These are phyloP conservation scores for Leptographium radiaticola DNA, from an alignment of 2,329 filamentous ascomycete genomes.

Conservation along the genomic window DNA sequence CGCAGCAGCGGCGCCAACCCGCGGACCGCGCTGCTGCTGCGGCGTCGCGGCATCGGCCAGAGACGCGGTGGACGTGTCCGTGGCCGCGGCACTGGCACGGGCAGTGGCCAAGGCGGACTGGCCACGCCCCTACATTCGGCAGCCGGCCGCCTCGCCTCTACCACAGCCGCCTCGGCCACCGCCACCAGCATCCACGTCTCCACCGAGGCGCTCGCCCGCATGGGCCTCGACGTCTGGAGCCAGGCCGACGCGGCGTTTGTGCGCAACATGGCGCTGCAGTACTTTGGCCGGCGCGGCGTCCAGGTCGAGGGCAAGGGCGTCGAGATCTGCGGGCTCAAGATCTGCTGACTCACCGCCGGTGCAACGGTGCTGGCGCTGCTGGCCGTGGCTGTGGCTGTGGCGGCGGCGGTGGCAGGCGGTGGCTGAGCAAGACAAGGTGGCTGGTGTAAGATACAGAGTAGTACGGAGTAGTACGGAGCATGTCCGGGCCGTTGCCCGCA, in stretches of 20 bases:
- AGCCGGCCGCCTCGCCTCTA: too few species aligned
- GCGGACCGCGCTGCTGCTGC: not conserved
- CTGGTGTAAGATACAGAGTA: too few species aligned
- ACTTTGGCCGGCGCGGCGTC: constrained; percentile 48
- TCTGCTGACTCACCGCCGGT: constrained; percentile 37
- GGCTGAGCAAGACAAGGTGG: not conserved
- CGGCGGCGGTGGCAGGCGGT: not conserved
- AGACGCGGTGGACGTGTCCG: not conserved
- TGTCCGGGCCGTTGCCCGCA: too few species aligned
- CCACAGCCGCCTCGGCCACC: too few species aligned
- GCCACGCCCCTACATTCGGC: too few species aligned
- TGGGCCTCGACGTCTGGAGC: constrained; percentile 74
- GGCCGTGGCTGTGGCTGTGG: not conserved
- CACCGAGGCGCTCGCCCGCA: constrained; percentile 50
- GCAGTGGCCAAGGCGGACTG: too few species aligned
- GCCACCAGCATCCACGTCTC: constrained; percentile 39
- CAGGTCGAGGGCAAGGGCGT: constrained; percentile 55
- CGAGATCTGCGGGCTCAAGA: constrained; percentile 59
- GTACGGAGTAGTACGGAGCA: too few species aligned
- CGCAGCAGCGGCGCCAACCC: not conserved
- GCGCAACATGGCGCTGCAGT: constrained; percentile 44
- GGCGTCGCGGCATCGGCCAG: constrained; percentile 1
- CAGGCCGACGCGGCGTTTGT: constrained; percentile 56
- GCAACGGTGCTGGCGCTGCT: not conserved
- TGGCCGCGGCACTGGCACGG: too few species aligned